Evolutionary conservation across 176 grass and related monocot genomes (phyloP).

Genomic region (Phyllostachys edulis): DNA sequence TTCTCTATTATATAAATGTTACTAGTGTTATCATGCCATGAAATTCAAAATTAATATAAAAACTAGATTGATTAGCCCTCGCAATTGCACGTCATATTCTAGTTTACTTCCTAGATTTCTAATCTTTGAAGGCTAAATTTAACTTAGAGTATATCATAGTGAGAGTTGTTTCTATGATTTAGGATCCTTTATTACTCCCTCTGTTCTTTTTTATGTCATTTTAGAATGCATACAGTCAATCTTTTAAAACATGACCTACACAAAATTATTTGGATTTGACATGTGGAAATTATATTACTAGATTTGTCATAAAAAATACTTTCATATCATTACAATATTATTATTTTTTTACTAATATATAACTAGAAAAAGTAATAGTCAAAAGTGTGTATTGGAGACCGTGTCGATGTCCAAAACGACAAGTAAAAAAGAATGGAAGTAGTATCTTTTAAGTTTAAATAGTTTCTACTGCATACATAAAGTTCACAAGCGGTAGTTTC

Average conservation of each 20-base stretch:
- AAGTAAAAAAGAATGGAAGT: neutral
- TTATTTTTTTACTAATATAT: too few relatives aligned
- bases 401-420: too few relatives aligned
- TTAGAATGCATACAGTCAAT: too few relatives aligned
- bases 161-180: constrained; percentile 9
- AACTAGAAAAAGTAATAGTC: too few relatives aligned
- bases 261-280: too few relatives aligned
- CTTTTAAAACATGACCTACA: too few relatives aligned
- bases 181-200: neutral
- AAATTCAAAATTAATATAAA: constrained; percentile 10
- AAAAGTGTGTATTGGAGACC: too few relatives aligned
- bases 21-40: neutral
- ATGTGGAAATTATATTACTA: too few relatives aligned
- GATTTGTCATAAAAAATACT: too few relatives aligned
- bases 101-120: neutral
- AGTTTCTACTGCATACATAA: neutral
- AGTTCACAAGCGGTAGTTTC: constrained; percentile 15
- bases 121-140: neutral
- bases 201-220: too few relatives aligned
- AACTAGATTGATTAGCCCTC: neutral
- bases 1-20: constrained; percentile 26
- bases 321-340: too few relatives aligned
- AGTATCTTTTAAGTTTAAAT: neutral
- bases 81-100: neutral
- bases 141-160: neutral